Base-by-base conservation (phyloP, 2,329 filamentous ascomycete genomes). In the Sclerotinia sclerotiorum region DNA sequence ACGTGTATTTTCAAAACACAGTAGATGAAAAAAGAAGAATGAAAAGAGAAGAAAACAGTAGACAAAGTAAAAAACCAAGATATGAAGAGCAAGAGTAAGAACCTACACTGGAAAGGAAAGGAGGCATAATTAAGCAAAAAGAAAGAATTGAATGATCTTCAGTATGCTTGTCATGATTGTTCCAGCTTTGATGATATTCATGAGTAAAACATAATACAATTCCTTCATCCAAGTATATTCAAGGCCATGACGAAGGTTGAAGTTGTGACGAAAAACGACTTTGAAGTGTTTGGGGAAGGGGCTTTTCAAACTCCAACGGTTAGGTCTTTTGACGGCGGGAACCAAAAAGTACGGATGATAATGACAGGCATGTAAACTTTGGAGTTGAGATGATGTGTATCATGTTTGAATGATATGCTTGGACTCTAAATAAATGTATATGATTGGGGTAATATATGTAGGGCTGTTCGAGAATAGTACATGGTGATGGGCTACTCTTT, bases 111-210 rank as follows among this genome's bases (percentile, higher is more conserved):
- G n/a, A 71, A 71, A 69, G 63, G 13, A 54, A 7, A 64, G 62
- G 70, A 68, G 64, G 71, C 71, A 74, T 74, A 73, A 74, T 73
- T 75, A 74, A 70, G 70, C 68, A 58, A 63, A 56, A 51, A 51
- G 29, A 17, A 35, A 63, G 62, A 69, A 42, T 58, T 71, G 69
- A 69, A 69, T 69, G 71, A 74, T 73, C 73, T 68, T 54, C 72
- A 68, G 29, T 11, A 52, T 67, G 65, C 65, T 44, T 60, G 46
- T 52, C 24, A 42, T 65, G 10, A 39, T 29, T 61, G 46, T 62
- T 54, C 17, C 65, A 67, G 29, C 35, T 51, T 61, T 32, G 46
- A 15, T 21, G 64, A 62, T 8, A 39, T 44, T 42, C 42, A 66
- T 60, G 17, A 57, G n/a, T 49, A 8, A 52, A 54, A 49, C 69